phyloP scores from a whole-genome alignment of 441 rosid species.

The Jatropha podagrica region DNA sequence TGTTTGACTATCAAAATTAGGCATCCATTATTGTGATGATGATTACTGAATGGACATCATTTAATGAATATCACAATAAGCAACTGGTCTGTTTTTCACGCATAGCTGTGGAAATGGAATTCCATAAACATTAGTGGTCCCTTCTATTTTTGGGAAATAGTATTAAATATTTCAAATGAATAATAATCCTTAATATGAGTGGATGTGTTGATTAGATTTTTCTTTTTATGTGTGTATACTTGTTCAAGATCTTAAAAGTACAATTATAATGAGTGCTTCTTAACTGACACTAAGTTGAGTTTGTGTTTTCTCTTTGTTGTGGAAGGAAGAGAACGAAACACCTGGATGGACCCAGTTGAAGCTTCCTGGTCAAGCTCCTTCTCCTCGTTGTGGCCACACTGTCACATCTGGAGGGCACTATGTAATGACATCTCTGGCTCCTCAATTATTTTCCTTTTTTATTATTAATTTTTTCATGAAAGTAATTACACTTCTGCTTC shows the following conservation, averaged over 20 bases:
- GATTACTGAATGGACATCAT: not conserved
- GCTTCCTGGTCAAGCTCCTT: conserved; percentile 99
- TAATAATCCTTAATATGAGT: not conserved
- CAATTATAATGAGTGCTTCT: not conserved
- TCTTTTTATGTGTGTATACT: not conserved
- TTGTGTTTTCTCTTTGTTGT: conserved; percentile 52
- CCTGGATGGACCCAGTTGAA: conserved; percentile 99
- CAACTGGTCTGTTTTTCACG: not conserved
- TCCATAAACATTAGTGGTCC: not conserved
- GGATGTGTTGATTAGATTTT: not conserved
- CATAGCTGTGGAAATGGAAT: not conserved
- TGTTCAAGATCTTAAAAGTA: conserved; percentile 6
- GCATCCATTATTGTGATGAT: not conserved
- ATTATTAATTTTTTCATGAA: not conserved
- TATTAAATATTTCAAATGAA: not conserved
- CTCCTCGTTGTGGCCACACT: conserved; percentile 96
- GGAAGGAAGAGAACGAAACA: conserved; percentile 97
- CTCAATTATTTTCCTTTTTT: conserved; percentile 16
- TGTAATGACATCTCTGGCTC: conserved; percentile 48
- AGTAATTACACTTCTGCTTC: not conserved
- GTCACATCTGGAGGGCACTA: conserved; percentile 91
- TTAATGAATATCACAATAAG: not conserved
- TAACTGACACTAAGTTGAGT: conserved; percentile 31
- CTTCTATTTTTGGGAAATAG: not conserved
- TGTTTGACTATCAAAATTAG: not conserved